Evolutionary conservation across 176 grass and related monocot genomes (phyloP).

Genomic region (Chloris gayana): DNA sequence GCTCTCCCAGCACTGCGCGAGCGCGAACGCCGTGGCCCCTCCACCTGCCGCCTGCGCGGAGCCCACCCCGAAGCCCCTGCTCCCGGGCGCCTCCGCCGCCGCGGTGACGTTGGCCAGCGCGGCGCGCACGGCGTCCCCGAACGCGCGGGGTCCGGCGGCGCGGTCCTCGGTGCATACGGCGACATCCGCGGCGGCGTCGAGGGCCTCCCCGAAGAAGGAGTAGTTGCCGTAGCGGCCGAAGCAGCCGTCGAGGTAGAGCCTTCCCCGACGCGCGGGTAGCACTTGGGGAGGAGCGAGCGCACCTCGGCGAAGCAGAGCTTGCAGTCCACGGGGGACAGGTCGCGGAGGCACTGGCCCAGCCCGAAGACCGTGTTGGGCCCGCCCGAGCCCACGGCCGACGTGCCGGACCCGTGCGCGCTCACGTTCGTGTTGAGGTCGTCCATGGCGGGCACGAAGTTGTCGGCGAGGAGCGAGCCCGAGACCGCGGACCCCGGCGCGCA

Average conservation of each 20-base stretch:
- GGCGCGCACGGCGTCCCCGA: constrained; percentile 45
- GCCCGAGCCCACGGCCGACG: constrained; percentile 39
- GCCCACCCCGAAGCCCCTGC: constrained; percentile 52
- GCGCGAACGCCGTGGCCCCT: constrained; percentile 53
- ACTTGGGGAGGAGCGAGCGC: constrained; percentile 75
- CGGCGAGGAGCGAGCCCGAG: constrained; percentile 46
- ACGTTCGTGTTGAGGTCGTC: constrained; percentile 70
- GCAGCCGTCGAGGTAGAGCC: constrained; percentile 76
- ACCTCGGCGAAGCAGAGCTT: constrained; percentile 84
- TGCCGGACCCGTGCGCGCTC: constrained; percentile 64
- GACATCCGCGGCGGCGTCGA: constrained; percentile 28
- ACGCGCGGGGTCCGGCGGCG: constrained; percentile 39
- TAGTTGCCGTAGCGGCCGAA: constrained; percentile 77
- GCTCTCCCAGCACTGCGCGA: constrained; percentile 81
- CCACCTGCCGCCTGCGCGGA: constrained; percentile 16
- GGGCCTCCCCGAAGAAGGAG: constrained; percentile 64
- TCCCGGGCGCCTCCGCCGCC: constrained; percentile 24
- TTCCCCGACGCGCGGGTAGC: constrained; percentile 66
- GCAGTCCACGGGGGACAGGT: constrained; percentile 72
- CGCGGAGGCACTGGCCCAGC: constrained; percentile 69
- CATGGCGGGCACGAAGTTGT: constrained; percentile 77
- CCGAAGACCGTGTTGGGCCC: constrained; percentile 63
- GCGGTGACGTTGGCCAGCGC: constrained; percentile 53
- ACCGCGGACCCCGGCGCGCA: constrained; percentile 39
- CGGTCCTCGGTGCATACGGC: constrained; percentile 9